These are phyloP conservation scores for Acanthamoeba castellanii DNA, from an alignment of 208 protist species.

Conservation along the genomic window DNA sequence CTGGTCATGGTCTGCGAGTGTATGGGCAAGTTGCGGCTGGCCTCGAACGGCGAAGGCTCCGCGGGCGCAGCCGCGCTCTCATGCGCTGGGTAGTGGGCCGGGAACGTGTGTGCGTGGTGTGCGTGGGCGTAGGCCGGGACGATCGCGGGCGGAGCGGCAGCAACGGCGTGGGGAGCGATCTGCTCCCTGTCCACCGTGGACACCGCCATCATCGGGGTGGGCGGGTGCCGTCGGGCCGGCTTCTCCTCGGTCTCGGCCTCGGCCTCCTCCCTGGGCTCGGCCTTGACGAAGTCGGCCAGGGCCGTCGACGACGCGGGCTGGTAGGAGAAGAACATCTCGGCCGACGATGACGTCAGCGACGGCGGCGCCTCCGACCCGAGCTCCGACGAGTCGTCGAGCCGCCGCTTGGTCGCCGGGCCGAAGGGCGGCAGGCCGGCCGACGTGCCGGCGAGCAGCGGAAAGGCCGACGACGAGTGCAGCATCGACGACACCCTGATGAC, in stretches of 20 bases:
- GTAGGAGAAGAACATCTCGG: constrained; percentile 62
- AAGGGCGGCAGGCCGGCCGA: not conserved
- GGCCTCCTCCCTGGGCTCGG: constrained; percentile 3
- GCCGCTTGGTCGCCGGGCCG: not conserved
- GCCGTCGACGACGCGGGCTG: not conserved
- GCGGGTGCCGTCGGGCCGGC: not conserved
- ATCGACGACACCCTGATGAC: not conserved
- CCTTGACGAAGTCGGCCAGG: not conserved
- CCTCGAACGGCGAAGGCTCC: constrained; percentile 37
- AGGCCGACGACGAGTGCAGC: not conserved
- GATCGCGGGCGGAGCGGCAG: not conserved
- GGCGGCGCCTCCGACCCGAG: not conserved
- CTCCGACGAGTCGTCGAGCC: not conserved
- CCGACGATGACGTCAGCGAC: constrained; percentile 33
- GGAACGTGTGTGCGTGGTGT: not conserved
- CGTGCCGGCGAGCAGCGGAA: no score
- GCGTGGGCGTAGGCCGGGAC: not conserved
- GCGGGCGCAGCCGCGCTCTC: not conserved
- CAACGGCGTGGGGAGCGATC: not conserved
- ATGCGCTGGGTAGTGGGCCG: not conserved
- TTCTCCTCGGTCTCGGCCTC: not conserved
- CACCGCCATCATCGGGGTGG: no score
- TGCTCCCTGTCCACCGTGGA: not conserved
- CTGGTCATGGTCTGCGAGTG: not conserved
- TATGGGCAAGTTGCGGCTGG: not conserved